Percentiles rank a stretch among this genome's conserved stretches.
These are phyloP conservation scores for Madurella mycetomatis DNA, from an alignment of 2,329 filamentous ascomycete genomes.

Conservation along the genomic window DNA sequence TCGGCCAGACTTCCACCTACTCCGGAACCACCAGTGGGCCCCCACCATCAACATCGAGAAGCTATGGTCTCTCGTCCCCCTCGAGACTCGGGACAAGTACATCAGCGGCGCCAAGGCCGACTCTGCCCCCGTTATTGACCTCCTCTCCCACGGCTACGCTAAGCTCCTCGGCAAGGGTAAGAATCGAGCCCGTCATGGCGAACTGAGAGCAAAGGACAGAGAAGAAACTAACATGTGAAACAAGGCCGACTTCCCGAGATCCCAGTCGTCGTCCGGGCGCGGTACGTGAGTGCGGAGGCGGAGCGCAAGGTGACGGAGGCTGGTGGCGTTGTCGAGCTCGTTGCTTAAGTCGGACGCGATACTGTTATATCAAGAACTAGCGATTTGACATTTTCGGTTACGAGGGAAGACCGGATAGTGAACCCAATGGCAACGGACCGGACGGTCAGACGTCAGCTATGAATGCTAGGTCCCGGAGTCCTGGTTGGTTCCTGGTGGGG, in stretches of 20 bases:
- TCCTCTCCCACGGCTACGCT: slow-evolving; percentile 94
- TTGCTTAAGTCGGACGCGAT: slow-evolving; percentile 60
- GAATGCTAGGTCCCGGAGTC: slow-evolving; percentile 27
- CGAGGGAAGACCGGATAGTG: slow-evolving; percentile 25
- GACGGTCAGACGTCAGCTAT: slow-evolving; percentile 22
- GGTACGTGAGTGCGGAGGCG: slow-evolving; percentile 92
- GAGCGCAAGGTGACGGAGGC: slow-evolving; percentile 99
- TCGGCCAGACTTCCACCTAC: slow-evolving; percentile 79
- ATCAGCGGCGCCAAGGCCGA: slow-evolving; percentile 73
- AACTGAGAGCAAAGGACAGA: background rate
- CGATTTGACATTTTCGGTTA: slow-evolving; percentile 28
- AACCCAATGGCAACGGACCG: slow-evolving; percentile 25
- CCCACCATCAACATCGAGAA: slow-evolving; percentile 98
- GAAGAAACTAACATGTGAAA: slow-evolving; percentile 8
- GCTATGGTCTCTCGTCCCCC: slow-evolving; percentile 89
- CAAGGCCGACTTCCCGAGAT: slow-evolving; percentile 77
- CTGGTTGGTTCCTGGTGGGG: slow-evolving; percentile 25
- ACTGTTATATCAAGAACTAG: slow-evolving; percentile 25
- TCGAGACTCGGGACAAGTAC: slow-evolving; percentile 91
- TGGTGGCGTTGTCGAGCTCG: slow-evolving; percentile 91
- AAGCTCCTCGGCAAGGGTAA: slow-evolving; percentile 93
- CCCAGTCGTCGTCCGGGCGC: slow-evolving; percentile 88
- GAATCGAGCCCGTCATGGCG: background rate
- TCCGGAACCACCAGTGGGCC: slow-evolving; percentile 96
- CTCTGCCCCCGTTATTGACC: slow-evolving; percentile 95